Evolutionary conservation across 345 rosid genomes (phyloP).

Genomic region (Fremontodendron californicum): DNA sequence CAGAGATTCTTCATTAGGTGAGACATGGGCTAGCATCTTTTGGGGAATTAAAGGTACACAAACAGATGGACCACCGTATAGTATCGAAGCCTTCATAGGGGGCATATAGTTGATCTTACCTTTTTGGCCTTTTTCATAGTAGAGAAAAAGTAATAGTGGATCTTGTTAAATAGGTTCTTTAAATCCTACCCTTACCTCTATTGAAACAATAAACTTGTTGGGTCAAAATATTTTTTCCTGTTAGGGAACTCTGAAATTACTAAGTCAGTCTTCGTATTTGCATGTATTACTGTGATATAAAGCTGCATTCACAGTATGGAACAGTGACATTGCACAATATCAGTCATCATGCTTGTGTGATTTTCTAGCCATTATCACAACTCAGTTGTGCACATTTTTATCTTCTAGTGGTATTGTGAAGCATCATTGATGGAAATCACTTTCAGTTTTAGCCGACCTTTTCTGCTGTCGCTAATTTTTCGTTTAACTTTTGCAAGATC

Average conservation of each 20-base stretch:
- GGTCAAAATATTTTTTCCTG: not conserved
- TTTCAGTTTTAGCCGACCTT: not conserved
- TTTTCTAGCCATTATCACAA: not conserved
- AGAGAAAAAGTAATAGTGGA: not conserved
- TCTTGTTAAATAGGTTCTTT: not conserved
- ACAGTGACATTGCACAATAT: not conserved
- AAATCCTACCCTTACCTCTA: not conserved
- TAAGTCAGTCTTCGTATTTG: not conserved
- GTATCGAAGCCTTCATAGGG: not conserved
- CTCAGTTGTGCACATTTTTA: not conserved
- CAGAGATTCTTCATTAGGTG: slow-evolving; percentile 66
- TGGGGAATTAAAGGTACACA: not conserved
- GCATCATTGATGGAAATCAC: too few relatives aligned
- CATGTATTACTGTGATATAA: not conserved
- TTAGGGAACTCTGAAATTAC: not conserved
- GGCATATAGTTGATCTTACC: slow-evolving; percentile 2
- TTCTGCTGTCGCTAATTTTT: not conserved
- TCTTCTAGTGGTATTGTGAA: not conserved
- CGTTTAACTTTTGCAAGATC: not conserved
- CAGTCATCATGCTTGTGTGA: not conserved
- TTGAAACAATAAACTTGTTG: not conserved
- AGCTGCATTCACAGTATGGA: not conserved
- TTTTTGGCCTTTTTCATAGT: not conserved
- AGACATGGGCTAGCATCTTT: slow-evolving; percentile 25
- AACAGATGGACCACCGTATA: not conserved